Evolutionary conservation across 768 basidiomycete genomes (phyloP).

Genomic region (Jaapia argillacea): DNA sequence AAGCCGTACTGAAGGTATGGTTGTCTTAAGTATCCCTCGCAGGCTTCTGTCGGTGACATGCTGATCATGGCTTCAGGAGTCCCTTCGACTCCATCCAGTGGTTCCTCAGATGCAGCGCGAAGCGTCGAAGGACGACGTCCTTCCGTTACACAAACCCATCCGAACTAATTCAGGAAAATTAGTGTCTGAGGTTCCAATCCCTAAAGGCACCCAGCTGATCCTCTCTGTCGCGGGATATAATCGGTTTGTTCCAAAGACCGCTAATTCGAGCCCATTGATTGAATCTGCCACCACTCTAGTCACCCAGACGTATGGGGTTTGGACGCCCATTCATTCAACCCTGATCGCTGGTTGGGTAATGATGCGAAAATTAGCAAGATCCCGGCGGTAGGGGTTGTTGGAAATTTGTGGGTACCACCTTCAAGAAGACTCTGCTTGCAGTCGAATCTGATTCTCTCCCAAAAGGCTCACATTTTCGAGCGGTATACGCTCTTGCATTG

Average conservation of each 20-base stretch:
- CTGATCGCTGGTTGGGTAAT: not conserved
- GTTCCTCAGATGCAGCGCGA: not conserved
- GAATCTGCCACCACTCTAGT: no score
- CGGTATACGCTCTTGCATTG: not conserved
- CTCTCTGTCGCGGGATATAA: not conserved
- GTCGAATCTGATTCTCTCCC: not conserved
- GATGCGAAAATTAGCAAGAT: not conserved
- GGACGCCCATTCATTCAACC: not conserved
- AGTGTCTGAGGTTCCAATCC: slow-evolving; percentile 3
- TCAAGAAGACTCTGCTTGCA: not conserved
- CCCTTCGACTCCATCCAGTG: not conserved
- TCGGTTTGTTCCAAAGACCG: not conserved
- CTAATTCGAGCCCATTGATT: no score
- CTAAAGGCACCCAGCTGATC: not conserved
- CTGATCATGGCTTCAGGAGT: not conserved
- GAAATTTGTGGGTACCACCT: not conserved
- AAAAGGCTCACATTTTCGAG: not conserved
- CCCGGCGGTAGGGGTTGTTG: not conserved
- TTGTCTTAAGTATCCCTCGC: not conserved
- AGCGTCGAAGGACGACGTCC: slow-evolving; percentile 1
- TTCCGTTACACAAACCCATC: slow-evolving; percentile 3
- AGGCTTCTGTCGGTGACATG: not conserved
- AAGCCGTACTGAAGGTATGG: not conserved
- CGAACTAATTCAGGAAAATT: slow-evolving; percentile 1
- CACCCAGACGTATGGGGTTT: not conserved